Conservation (phyloP, 2,329 filamentous ascomycete genomes). For the Botrytis deweyae region DNA sequence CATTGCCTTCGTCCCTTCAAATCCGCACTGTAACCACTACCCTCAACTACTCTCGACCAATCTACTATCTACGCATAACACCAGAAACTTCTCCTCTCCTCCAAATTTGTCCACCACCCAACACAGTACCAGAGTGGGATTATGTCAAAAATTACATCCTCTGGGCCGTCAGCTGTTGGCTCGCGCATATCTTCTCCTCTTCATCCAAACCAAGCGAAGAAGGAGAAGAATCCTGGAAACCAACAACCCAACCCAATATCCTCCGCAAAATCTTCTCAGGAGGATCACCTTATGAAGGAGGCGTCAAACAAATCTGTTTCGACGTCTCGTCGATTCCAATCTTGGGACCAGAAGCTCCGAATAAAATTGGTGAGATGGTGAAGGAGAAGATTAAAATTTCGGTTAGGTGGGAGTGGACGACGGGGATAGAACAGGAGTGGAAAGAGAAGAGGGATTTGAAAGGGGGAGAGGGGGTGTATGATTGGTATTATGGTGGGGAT, state of each 20-base stretch:
- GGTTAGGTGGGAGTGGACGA: conserved; percentile 14
- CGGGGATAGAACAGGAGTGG: conserved; percentile 20
- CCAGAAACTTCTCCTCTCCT: conserved; percentile 16
- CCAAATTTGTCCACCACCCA: conserved; percentile 12
- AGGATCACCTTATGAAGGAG: background rate
- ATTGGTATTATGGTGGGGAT: conserved; percentile 28
- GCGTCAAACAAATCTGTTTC: conserved; percentile 18
- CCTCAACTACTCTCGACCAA: conserved; percentile 26
- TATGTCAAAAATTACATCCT: conserved; percentile 9
- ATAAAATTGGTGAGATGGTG: background rate
- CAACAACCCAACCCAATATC: conserved; percentile 9
- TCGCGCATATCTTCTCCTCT: background rate
- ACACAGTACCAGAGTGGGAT: background rate
- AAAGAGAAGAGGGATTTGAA: conserved; percentile 16
- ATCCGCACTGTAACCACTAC: conserved; percentile 32
- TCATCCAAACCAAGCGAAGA: background rate
- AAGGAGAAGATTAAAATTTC: conserved; percentile 10
- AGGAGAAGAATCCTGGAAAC: background rate
- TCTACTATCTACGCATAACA: conserved; percentile 1
- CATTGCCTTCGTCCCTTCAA: conserved; percentile 3
- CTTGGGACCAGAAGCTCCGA: background rate
- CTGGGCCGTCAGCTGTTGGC: conserved; percentile 12
- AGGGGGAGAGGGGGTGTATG: conserved; percentile 30
- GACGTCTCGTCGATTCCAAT: background rate
- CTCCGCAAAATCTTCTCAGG: conserved; percentile 2